Evolutionary conservation across 1,284 basidiomycete genomes (phyloP), one percentile per base, ranked within the genome.

Genomic region (Veloporphyrellus conicus): DNA sequence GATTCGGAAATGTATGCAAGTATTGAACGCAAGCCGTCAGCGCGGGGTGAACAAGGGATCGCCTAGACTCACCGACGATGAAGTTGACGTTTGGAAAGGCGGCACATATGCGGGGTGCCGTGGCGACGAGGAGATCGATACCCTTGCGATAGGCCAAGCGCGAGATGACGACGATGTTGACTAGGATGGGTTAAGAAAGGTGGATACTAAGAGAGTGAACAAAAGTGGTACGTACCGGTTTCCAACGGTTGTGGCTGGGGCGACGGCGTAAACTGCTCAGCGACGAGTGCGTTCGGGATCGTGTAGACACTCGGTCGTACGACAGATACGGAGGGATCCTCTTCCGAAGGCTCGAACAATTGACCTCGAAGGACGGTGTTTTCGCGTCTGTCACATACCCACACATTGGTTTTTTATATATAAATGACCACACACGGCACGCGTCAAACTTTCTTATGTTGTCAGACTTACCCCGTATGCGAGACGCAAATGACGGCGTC

Each of bases 131-230:
- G 4, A 99, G 78, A 63, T 99, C 96, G 49, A 99, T 88, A 2
- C 96, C 96, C 71, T 99, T 99, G 37, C 96, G 82, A 62, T 99
- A 98, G 0, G 90, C 93, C 25, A 99, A 73, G n/a, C 96, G 83
- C 9, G 93, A 92, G n/a, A 99, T 71, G 19, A 97, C 83, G 9
- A 99, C 86, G 41, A 99, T 90, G 0, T 89, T 97, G 50, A 98
- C 92, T 95, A 55, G 22, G 5, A 6, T 23, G 6, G 6, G 7
- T 2, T 12, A 2, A 20, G 19, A 22, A 5, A 6, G 19, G 34
- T n/a, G 19, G 6, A 11, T 6, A 6, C 11, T 2, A 14, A 20
- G 19, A 23, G 15, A 20, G 34, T 4, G 18, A 20, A 6, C 15
- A 4, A 11, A 27, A n/a, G 7, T 25, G 9, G 16, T 23, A 67